Percentiles rank a stretch among this genome's conserved stretches.
Evolutionary conservation across 2,329 filamentous ascomycete genomes (phyloP).

Genomic region (Periconia digitata): DNA sequence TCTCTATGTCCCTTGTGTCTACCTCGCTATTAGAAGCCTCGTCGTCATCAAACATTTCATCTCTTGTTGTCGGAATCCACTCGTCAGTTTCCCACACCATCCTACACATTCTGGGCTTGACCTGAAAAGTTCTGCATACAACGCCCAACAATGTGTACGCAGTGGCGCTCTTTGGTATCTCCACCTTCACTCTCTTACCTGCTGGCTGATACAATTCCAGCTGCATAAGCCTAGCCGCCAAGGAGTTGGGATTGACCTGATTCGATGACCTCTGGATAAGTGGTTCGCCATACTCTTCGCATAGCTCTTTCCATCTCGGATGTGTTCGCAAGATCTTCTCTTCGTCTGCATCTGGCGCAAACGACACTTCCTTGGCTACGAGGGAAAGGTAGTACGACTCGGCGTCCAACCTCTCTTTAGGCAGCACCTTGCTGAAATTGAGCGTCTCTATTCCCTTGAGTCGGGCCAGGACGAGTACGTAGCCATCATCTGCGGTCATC

Average conservation of each 20-base stretch:
- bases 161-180: conserved; percentile 74
- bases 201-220: conserved; percentile 53
- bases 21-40: conserved; percentile 51
- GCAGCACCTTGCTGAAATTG: conserved; percentile 70
- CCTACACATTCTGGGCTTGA: conserved; percentile 64
- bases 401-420: conserved; percentile 78
- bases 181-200: conserved; percentile 33
- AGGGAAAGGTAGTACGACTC: conserved; percentile 91
- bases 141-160: conserved; percentile 81
- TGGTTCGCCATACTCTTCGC: conserved; percentile 73
- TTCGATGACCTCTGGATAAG: conserved; percentile 54
- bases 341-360: conserved; percentile 57
- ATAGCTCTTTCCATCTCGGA: conserved; percentile 73
- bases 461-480: conserved; percentile 84
- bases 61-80: conserved; percentile 72
- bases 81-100: conserved; percentile 90
- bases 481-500: conserved; percentile 72
- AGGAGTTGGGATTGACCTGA: conserved; percentile 71
- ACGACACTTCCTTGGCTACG: conserved; percentile 74
- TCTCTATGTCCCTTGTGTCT: conserved; percentile 46
- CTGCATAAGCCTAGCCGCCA: conserved; percentile 74
- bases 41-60: conserved; percentile 60
- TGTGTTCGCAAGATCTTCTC: conserved; percentile 63
- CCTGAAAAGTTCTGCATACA: conserved; percentile 68
- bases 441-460: conserved; percentile 67